Base-by-base conservation (phyloP, 495 filamentous ascomycete genomes). In the Hypomontagnella monticulosa region DNA sequence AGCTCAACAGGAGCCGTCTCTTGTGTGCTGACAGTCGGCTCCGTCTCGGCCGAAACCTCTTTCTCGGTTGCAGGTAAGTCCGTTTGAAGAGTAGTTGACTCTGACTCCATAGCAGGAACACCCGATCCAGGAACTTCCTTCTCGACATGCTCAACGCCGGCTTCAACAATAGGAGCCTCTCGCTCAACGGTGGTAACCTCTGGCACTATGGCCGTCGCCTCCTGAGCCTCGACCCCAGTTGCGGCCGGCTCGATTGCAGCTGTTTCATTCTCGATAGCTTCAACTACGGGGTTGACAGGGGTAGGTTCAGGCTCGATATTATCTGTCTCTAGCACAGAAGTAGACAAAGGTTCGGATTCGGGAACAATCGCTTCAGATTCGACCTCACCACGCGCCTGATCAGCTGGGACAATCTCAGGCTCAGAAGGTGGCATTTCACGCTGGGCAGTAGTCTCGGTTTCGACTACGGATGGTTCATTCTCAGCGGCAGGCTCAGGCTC, bases 151-250 rank as follows among this genome's bases (percentile, higher is more conserved):
- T 15, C 15, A 43, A 3, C 8, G 4, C 4, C 5, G 27, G 7
- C 33, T 43, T 55, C 52, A 55, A 19, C 52, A 14, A 50, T 20
- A 59, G 56, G 12, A 37, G 32, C 11, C 33, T 47, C 43, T 36
- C 6, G 16, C 36, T 58, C 55, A 38, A 18, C 36, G 32, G 18
- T 15, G 2, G 55, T 18, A 12, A 12, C 10, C 32, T 16, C 15
- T 6, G 6, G 6, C 16, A 37, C 48, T 30, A 32, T 12, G 14
- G 33, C 33, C 1, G 48, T 1, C 3, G 20, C 10, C 30, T 61
- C 47, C 16, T 44, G 23, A 27, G 6, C 27, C 18, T 48, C 42
- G 6, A 40, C 32, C 27, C 11, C 34, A 40, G 19, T 32, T 36
- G 23, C 11, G n/a, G 38, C 44, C 12, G 33, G 19, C 34, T 33